Evolutionary conservation across 1,284 basidiomycete species (phyloP).

Genomic region (Trichosporon ovoides): DNA sequence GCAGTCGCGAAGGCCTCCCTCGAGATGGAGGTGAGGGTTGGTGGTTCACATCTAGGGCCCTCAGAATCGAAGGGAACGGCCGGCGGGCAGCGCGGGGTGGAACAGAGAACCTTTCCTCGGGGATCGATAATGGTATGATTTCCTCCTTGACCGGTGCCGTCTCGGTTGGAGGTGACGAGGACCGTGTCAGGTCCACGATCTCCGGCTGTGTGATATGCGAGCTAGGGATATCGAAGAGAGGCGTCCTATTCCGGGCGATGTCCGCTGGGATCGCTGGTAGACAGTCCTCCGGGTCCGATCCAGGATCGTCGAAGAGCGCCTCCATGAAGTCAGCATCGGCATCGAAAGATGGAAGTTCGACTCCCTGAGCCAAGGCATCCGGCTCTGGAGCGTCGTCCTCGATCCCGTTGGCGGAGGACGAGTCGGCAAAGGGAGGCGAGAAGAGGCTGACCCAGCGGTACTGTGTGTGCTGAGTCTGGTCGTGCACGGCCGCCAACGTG

Average conservation of each 20-base stretch:
- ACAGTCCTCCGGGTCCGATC: background rate
- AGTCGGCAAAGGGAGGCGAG: background rate
- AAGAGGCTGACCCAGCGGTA: background rate
- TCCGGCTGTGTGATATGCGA: background rate
- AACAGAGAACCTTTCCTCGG: too few relatives aligned
- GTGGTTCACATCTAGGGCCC: constrained; percentile 3
- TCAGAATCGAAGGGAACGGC: background rate
- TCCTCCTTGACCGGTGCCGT: background rate
- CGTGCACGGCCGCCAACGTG: background rate
- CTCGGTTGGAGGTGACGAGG: background rate
- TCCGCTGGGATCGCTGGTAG: too few relatives aligned
- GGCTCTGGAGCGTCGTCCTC: background rate
- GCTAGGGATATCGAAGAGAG: background rate
- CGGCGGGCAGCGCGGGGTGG: background rate
- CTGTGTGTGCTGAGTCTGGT: background rate
- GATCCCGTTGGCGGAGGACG: background rate
- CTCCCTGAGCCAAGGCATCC: background rate
- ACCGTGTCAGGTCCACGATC: background rate
- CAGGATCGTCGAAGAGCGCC: background rate
- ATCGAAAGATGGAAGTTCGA: too few relatives aligned
- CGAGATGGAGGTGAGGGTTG: background rate
- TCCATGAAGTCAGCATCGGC: background rate
- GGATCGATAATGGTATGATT: background rate
- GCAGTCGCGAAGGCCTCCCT: background rate
- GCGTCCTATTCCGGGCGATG: too few relatives aligned